Percentiles rank a stretch among this genome's conserved stretches.
Conservation (phyloP, 768 basidiomycete species). For the Macrolepiota albuminosa region DNA sequence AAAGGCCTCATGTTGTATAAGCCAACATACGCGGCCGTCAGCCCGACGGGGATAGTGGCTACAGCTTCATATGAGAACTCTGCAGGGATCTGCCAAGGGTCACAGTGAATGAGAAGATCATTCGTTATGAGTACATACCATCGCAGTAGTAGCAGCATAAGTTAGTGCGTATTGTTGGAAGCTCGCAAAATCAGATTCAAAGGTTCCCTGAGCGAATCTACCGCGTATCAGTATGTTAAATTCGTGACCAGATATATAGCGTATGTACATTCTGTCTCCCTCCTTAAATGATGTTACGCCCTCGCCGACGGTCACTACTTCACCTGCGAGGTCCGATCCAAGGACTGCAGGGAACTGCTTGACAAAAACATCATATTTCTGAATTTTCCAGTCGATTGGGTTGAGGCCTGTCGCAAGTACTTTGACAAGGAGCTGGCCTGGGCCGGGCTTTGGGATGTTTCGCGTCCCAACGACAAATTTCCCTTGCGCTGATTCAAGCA, state of each 20-base stretch:
- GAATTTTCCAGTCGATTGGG: conserved; percentile 50
- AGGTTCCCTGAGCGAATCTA: conserved; percentile 37
- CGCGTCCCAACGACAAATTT: conserved; percentile 14
- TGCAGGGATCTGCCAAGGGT: conserved; percentile 27
- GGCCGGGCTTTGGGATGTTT: conserved; percentile 23
- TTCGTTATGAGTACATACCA: conserved; percentile 21
- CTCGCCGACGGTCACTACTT: conserved; percentile 46
- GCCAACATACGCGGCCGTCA: conserved; percentile 32
- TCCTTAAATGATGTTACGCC: conserved; percentile 44
- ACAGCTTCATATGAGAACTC: conserved; percentile 35
- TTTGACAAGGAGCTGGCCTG: conserved; percentile 39
- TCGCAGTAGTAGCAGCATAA: conserved; percentile 34
- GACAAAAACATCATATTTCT: conserved; percentile 32
- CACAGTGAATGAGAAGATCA: not conserved
- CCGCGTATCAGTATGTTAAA: not conserved
- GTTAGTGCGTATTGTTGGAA: conserved; percentile 44
- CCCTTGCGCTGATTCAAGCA: conserved; percentile 16
- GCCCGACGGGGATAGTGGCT: conserved; percentile 33
- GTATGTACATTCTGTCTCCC: conserved; percentile 49
- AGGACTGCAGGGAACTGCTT: conserved; percentile 41
- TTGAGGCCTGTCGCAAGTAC: conserved; percentile 36
- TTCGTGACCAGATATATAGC: not conserved
- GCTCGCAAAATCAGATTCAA: conserved; percentile 29
- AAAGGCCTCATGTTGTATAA: conserved; percentile 24
- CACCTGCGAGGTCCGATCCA: conserved; percentile 48